Conservation (phyloP, 805 yeast species). For the Priceomyces haplophilus region DNA sequence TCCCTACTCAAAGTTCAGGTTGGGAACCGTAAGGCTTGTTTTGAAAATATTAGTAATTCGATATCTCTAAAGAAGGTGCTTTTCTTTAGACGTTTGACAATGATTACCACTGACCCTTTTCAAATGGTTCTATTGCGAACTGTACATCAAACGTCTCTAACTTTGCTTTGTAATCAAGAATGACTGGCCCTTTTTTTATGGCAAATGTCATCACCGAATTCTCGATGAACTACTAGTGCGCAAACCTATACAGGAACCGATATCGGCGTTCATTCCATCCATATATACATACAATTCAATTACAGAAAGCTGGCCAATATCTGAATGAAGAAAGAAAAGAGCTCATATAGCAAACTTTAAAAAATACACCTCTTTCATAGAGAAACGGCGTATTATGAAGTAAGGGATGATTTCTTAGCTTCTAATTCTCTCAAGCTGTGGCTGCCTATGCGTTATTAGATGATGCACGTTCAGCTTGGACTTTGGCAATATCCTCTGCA, state of each 20-base stretch:
- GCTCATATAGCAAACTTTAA: not conserved
- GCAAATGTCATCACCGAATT: not conserved
- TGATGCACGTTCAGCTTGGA: conserved; percentile 34
- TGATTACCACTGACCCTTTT: too few species aligned
- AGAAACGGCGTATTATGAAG: too few species aligned
- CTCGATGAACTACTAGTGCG: not conserved
- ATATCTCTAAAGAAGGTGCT: too few species aligned
- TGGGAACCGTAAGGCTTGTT: too few species aligned
- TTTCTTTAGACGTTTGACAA: too few species aligned
- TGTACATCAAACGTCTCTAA: too few species aligned
- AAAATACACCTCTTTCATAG: too few species aligned
- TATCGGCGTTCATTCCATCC: not conserved
- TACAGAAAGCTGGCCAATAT: not conserved
- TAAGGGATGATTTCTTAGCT: not conserved
- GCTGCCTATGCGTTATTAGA: not conserved
- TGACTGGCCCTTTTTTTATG: not conserved
- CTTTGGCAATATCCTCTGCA: conserved; percentile 59
- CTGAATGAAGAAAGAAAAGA: not conserved
- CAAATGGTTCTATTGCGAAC: too few species aligned
- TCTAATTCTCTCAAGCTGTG: too few species aligned
- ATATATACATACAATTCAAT: conserved; percentile 1
- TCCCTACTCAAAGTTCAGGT: too few species aligned
- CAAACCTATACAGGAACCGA: not conserved
- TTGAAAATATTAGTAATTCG: too few species aligned
- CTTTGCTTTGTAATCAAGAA: not conserved